Base-by-base conservation (phyloP, 805 yeast species). In the Candida quercuum region DNA sequence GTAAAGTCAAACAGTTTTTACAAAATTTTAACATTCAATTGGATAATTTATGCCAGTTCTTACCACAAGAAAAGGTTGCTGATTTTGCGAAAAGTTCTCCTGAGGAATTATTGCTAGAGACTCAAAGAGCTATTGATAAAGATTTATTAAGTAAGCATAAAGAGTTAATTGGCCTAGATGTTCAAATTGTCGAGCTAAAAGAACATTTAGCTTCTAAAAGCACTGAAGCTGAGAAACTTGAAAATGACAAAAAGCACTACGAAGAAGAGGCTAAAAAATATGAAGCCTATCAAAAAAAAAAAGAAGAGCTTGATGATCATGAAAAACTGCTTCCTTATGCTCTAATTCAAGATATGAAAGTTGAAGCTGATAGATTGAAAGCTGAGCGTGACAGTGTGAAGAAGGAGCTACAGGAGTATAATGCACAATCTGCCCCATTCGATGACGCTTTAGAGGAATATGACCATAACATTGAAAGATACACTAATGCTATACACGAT, bases 1-100 rank as follows among this genome's bases (percentile, higher is more conserved):
- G 48, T 11, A 54, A 53, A 5, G 70, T 87, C 4, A 71, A 66
- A 40, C 59, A 60, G 4, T 28, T 71, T 0, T 64, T 83, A 20
- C 56, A 60, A 16, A 52, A 53, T 2, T 70, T 78, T 44, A 84
- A 84, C 52, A 83, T 93, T 41, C 98, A 93, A 54, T 67, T 93
- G 39, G 94, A 87, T 55, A 93, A 91, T 56, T 67, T 91, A 35
- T 89, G 98, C 54, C 97, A 91, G 56, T 93, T 93, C 53, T 64
- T 93, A 38, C 96, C 99, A 0, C 99, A 93, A 56, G 98, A 91
- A 51, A 71, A 94, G 42, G 98, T 93, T 6, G 91, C 95, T 3
- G 87, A 86, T 46, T 93, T 93, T 66, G 95, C 97, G 0, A 74
- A 81, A 3, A 63, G 86, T 46, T 72, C 84, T 21, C 85, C 94